These are phyloP conservation scores for Pseudonitzschia delicatissima DNA, from an alignment of 108 stramenopile genomes.

Conservation along the genomic window DNA sequence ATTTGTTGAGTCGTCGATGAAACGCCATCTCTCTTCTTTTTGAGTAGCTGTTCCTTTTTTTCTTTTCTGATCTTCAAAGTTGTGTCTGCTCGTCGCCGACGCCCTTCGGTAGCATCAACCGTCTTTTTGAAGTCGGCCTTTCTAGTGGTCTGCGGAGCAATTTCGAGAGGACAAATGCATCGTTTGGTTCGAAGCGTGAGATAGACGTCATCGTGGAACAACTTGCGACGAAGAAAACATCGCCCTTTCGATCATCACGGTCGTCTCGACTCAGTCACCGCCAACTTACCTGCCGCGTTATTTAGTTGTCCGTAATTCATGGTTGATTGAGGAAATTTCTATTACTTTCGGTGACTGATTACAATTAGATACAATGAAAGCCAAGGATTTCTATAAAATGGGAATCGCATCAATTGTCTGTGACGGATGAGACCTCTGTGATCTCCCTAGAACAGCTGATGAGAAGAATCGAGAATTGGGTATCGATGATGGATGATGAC, in stretches of 20 bases:
- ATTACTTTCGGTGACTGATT: too few species aligned
- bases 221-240: neutral
- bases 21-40: conserved; percentile 50
- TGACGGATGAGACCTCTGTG: too few species aligned
- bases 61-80: conserved; percentile 68
- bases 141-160: conserved; percentile 50
- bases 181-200: too few species aligned
- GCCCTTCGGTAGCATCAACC: conserved; percentile 85
- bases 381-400: too few species aligned
- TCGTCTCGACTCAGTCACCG: neutral
- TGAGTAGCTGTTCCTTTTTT: conserved; percentile 67
- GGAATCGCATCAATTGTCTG: too few species aligned
- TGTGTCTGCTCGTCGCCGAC: conserved; percentile 74
- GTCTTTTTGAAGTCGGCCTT: conserved; percentile 89
- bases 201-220: too few species aligned
- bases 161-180: neutral
- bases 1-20: conserved; percentile 1
- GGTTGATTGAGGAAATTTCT: neutral
- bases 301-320: neutral
- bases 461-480: too few species aligned
- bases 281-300: neutral
- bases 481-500: too few species aligned
- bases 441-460: too few species aligned
- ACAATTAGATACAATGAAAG: too few species aligned
- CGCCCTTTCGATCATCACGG: neutral